These are phyloP conservation scores for Theobroma grandiflorum DNA, from an alignment of 441 rosid species.

Conservation along the genomic window DNA sequence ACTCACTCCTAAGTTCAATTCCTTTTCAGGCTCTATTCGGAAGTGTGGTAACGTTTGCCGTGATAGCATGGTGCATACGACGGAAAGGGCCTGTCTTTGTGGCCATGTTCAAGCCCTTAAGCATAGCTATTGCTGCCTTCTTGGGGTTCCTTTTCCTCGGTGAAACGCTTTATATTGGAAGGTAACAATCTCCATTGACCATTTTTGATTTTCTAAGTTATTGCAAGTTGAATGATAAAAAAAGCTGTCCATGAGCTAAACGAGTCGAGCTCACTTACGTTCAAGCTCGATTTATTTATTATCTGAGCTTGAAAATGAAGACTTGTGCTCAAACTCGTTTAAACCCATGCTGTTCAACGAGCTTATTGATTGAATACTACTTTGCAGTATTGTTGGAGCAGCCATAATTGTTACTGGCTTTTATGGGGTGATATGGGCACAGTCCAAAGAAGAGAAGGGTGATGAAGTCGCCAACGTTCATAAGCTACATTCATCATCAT, in stretches of 20 bases:
- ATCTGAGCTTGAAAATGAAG: neutral
- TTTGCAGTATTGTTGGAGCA: constrained; percentile 57
- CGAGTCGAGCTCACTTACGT: neutral
- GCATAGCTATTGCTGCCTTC: constrained; percentile 57
- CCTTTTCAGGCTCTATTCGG: constrained; percentile 53
- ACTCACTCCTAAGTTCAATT: neutral
- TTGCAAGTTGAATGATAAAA: neutral
- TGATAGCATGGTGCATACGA: constrained; percentile 51
- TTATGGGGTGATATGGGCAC: constrained; percentile 66
- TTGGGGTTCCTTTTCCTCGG: constrained; percentile 57
- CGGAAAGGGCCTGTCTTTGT: constrained; percentile 68
- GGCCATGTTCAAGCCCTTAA: constrained; percentile 62
- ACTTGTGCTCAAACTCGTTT: neutral
- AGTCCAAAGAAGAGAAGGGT: constrained; percentile 43
- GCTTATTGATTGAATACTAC: neutral
- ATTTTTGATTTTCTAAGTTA: neutral
- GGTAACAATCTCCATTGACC: constrained; percentile 35
- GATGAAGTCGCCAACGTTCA: neutral
- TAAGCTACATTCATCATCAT: constrained; percentile 11
- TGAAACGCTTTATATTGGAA: constrained; percentile 53
- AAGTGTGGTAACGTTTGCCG: constrained; percentile 39
- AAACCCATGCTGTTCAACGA: too few relatives aligned
- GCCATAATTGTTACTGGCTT: constrained; percentile 54
- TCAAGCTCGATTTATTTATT: neutral
- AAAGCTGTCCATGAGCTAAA: neutral